Percentiles rank a stretch among this genome's conserved stretches.
These are phyloP conservation scores for Paramecium tetraurelia DNA, from an alignment of 73 alveolate species.

Conservation along the genomic window DNA sequence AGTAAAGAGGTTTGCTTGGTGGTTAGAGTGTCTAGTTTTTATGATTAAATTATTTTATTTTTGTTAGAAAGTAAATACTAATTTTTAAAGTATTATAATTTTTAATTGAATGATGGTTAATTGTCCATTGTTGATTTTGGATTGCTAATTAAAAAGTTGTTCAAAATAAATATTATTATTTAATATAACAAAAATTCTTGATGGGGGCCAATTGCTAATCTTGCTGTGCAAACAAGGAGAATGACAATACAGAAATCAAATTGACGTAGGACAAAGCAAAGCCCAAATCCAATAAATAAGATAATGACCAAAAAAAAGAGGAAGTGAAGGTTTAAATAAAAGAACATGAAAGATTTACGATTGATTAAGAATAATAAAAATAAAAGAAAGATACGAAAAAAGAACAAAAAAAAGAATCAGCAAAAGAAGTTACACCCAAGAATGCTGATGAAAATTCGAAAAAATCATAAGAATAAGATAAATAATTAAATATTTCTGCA, in stretches of 20 bases:
- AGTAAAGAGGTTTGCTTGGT: not conserved
- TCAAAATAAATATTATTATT: not conserved
- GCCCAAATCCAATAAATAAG: not conserved
- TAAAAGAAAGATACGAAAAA: not conserved
- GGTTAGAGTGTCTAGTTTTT: not conserved
- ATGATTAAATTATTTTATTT: not conserved
- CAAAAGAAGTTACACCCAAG: not conserved
- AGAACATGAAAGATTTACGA: conserved; percentile 26
- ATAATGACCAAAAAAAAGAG: not conserved
- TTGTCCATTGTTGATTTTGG: not conserved
- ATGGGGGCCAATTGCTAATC: conserved; percentile 42
- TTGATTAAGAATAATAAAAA: not conserved
- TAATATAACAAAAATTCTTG: not conserved
- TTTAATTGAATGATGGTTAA: too few species aligned
- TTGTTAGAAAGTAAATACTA: not conserved
- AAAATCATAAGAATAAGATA: not conserved
- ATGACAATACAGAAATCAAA: not conserved
- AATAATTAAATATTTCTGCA: conserved; percentile 34
- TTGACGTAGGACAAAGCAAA: not conserved
- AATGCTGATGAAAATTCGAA: conserved; percentile 30
- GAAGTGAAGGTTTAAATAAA: not conserved
- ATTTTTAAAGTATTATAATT: too few species aligned
- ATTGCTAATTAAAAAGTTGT: not conserved
- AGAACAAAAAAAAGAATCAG: not conserved
- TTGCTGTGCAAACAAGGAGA: conserved; percentile 12